Evolutionary conservation across 2,329 filamentous ascomycete genomes (phyloP).

Genomic region (Venturia pyrina): DNA sequence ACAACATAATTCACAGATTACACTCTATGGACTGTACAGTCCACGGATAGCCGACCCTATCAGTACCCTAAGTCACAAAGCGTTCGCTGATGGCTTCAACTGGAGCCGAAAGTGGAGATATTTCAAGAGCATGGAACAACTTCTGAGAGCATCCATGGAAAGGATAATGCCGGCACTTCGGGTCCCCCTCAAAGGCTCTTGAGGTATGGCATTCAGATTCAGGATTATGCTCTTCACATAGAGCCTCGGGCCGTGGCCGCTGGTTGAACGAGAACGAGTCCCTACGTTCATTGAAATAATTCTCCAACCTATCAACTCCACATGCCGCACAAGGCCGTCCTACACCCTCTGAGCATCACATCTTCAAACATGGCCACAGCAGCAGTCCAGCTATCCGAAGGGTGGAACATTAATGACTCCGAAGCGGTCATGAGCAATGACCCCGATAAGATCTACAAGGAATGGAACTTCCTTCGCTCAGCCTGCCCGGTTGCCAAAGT

Average conservation of each 20-base stretch:
- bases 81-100: background rate
- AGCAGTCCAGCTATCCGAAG: background rate
- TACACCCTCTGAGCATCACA: background rate
- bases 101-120: background rate
- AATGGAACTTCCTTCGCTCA: constrained; percentile 8
- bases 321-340: no score
- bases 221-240: background rate
- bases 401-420: constrained; percentile 8
- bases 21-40: background rate
- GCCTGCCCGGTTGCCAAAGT: constrained; percentile 6
- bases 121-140: background rate
- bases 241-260: background rate
- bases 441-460: constrained; percentile 8
- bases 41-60: background rate
- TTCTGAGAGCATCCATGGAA: background rate
- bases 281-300: background rate
- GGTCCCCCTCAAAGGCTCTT: background rate
- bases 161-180: background rate
- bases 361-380: background rate
- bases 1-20: background rate
- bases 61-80: background rate
- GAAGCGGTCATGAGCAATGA: constrained; percentile 9
- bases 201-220: background rate
- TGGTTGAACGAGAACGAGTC: background rate
- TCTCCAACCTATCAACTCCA: background rate